Base-by-base conservation (phyloP, 805 yeast species). In the Spathaspora arborariae region DNA sequence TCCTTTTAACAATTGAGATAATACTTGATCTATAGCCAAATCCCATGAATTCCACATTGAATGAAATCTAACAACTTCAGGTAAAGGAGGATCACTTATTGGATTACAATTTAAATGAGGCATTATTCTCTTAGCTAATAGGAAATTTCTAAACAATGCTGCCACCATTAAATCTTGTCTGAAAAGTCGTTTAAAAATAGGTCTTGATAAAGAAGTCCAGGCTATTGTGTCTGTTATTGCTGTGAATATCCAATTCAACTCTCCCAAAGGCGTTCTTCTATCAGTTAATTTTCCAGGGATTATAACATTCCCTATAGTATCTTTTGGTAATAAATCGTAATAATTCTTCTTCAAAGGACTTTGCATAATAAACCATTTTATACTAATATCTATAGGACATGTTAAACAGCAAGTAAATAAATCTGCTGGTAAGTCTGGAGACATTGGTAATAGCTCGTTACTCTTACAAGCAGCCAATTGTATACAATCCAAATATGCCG, bases 1-100 rank as follows among this genome's bases (percentile, higher is more conserved):
- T 11, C 41, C 26, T 43, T 77, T 78, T 44, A 85, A 74, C 37
- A 85, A 64, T 56, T 85, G 90, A 2, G 88, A 80, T 39, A 94
- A 70, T 3, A 95, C 95, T 60, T 94, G 97, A 62, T 94, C 98
- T 36, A 94, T 84, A 0, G 99, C 97, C 51, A 94, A 72, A 60
- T 94, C 98, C 98, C 99, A 94, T 0, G 97, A 84, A 49, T 89
- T 94, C 99, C 99, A 94, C 88, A 94, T 84, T 4, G 95, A 82
- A 60, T 94, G 97, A 51, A 80, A 78, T 41, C 87, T 81, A 5
- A 84, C 79, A 11, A 81, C 71, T 45, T 89, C 94, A 0, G 99
- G 98, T 34, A 94, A 69, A 8, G 87, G 89, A 1, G 99, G 99
- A 52, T 89, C 95, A 15, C 96, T 88, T 2, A 91, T 82, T 1